Base-by-base conservation (phyloP, 257 asterid genomes). In the Primulina tabacum region DNA sequence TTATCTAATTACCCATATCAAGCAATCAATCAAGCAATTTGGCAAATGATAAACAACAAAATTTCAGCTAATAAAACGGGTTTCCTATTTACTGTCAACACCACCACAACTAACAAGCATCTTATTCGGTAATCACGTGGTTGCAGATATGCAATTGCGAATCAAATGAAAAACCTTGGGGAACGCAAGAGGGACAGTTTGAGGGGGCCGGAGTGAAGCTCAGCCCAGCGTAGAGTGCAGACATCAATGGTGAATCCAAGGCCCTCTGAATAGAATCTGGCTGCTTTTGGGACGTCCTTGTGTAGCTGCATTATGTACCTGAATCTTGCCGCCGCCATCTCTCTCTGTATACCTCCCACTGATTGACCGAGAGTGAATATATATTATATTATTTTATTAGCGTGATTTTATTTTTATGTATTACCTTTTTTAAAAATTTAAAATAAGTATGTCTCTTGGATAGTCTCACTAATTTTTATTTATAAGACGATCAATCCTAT, bases 171-270 rank as follows among this genome's bases (percentile, higher is more conserved):
- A 28, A 28, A 87, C 94, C 87, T 72, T 33, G 95, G 86, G 60
- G 90, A 84, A 18, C 89, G 92, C 79, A 93, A 72, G 62, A 93
- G 95, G 16, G 92, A 78, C 47, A 90, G 90, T 79, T 87, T 90
- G 81, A 93, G 89, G 14, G 96, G 90, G 78, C 95, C 90, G 16
- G 96, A 84, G n/a, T 83, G 86, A 64, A 92, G 98, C 84, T 90
- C 98, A 32, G 97, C 95, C 95, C 95, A 93, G 17, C 97, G 88
- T 69, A 75, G 92, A 66, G 92, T 83, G 82, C 96, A 93, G n/a
- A 93, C 86, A 53, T 84, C 80, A 61, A 93, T 74, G 70, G 87
- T 86, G 81, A 93, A 85, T 4, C 90, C 96, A 50, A 90, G 79
- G 43, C 97, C 97, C 65, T 90, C 92, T 10, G 97, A 88, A 69